Conservation (phyloP, 768 basidiomycete genomes). For the Trametes cingulata region DNA sequence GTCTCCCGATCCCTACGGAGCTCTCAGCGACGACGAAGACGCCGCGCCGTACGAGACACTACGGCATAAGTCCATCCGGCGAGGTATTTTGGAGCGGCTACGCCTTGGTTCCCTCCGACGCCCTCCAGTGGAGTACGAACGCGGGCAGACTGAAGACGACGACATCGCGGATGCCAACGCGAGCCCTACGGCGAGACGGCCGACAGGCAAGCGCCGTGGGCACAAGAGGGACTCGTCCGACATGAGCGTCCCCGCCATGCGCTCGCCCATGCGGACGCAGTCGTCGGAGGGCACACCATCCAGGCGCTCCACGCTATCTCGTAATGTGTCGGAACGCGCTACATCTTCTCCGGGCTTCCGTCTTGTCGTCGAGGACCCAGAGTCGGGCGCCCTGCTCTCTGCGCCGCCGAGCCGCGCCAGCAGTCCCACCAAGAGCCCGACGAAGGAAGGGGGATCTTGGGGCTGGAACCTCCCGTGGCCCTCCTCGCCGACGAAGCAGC, state of each 20-base stretch:
- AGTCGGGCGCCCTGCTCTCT: constrained; percentile 24
- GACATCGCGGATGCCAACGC: neutral
- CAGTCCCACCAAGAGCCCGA: constrained; percentile 5
- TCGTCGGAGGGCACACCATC: constrained; percentile 22
- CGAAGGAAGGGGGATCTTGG: constrained; percentile 18
- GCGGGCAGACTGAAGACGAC: neutral
- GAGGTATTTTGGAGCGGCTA: constrained; percentile 47
- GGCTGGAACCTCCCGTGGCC: constrained; percentile 26
- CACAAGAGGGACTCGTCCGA: constrained; percentile 16
- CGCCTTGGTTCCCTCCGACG: constrained; percentile 35
- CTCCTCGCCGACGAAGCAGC: constrained; percentile 15
- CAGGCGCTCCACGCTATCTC: constrained; percentile 9
- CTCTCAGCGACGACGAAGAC: constrained; percentile 29
- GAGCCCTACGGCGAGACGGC: neutral
- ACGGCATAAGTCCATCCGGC: constrained; percentile 53
- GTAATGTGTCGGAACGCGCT: neutral
- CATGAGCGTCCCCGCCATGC: constrained; percentile 1
- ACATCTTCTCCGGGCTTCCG: constrained; percentile 43
- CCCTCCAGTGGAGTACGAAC: constrained; percentile 16
- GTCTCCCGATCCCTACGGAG: constrained; percentile 21
- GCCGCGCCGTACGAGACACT: constrained; percentile 45
- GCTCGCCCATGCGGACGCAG: constrained; percentile 9
- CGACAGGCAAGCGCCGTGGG: constrained; percentile 1
- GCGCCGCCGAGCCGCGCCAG: neutral
- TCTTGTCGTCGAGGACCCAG: constrained; percentile 41